Evolutionary conservation across 2,329 filamentous ascomycete species (phyloP), one percentile per base, ranked within the genome.

Genomic region (Diplodia sapinea): DNA sequence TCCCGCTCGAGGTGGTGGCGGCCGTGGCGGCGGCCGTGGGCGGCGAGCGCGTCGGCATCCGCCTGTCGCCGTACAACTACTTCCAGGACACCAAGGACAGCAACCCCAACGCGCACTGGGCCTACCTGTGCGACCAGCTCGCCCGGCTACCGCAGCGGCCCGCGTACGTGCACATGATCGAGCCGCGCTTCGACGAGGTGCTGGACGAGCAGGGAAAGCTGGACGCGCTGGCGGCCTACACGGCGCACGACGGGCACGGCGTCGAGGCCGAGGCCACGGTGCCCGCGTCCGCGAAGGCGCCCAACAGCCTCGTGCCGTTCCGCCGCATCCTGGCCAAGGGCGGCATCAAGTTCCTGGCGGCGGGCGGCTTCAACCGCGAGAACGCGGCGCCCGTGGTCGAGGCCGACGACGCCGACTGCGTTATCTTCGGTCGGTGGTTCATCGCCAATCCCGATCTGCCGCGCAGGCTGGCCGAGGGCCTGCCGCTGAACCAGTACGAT

Each of bases 41-140:
- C 13, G 20, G 70, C 17, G 65, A 66, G 15, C 33, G 57, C 49
- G 69, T 74, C n/a, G 70, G 73, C 20, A 69, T 76, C 63, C 67
- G 67, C 43, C 56, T 68, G 29, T 73, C 71, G 26, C 76, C 76
- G 4, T 78, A 71, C 70, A 78, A 78, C 68, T 78, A 78, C 70
- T 78, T 78, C 70, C 76, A 77, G 62, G 73, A 74, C 51, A 84
- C 74, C 70, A 77, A 78, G 64, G 81, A 83, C 70, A 80, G 80
- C 26, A 78, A 80, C 65, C 82, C 82, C 2, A 79, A 79, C 67
- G 72, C 74, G 36, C 78, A 83, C 72, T 85, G 83, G 81, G 75
- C 78, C 4, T 76, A 81, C 40, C 73, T 85, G 5, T 83, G 82
- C 70, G 72, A 76, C 43, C 74, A 79, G 70, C 80, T 83, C 20